These are phyloP conservation scores for Lodderomyces pseudojiufengensis DNA, from an alignment of 1,139 yeast species.

Conservation along the genomic window DNA sequence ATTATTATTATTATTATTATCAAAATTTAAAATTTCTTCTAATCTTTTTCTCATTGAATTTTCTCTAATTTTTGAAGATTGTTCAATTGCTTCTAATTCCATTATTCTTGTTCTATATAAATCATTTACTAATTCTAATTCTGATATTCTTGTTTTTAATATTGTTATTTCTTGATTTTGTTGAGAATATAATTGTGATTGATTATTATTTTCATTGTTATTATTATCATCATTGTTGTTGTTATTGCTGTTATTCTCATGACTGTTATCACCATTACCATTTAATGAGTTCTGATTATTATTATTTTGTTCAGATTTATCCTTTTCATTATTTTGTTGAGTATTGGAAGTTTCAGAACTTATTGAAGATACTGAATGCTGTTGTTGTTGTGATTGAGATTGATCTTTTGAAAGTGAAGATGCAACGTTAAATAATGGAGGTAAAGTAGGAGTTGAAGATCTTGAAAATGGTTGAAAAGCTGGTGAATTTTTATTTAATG, in stretches of 20 bases:
- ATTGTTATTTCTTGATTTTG: slow-evolving; percentile 55
- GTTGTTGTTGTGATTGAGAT: slow-evolving; percentile 3
- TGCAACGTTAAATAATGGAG: slow-evolving; percentile 32
- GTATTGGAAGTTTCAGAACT: too few relatives aligned
- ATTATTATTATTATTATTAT: too few relatives aligned
- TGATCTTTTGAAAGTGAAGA: slow-evolving; percentile 4
- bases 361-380: slow-evolving; percentile 2
- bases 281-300: slow-evolving; percentile 7
- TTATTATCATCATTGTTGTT: slow-evolving; percentile 15
- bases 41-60: slow-evolving; percentile 45
- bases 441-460: slow-evolving; percentile 21
- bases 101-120: slow-evolving; percentile 74
- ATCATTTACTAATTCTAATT: slow-evolving; percentile 85
- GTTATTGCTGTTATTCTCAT: slow-evolving; percentile 13
- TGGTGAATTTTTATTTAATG: slow-evolving; percentile 3
- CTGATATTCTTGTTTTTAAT: slow-evolving; percentile 76
- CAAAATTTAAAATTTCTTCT: slow-evolving; percentile 38
- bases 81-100: slow-evolving; percentile 75
- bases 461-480: slow-evolving; percentile 10
- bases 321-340: slow-evolving; percentile 7
- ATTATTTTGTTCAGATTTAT: slow-evolving; percentile 2
- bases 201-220: slow-evolving; percentile 15
- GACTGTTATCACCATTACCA: slow-evolving; percentile 5
- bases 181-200: slow-evolving; percentile 10
- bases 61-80: slow-evolving; percentile 53